Percentiles rank a stretch among this genome's conserved stretches.
These are phyloP conservation scores for Clitoria ternatea DNA, from an alignment of 306 rosid species.

Conservation along the genomic window DNA sequence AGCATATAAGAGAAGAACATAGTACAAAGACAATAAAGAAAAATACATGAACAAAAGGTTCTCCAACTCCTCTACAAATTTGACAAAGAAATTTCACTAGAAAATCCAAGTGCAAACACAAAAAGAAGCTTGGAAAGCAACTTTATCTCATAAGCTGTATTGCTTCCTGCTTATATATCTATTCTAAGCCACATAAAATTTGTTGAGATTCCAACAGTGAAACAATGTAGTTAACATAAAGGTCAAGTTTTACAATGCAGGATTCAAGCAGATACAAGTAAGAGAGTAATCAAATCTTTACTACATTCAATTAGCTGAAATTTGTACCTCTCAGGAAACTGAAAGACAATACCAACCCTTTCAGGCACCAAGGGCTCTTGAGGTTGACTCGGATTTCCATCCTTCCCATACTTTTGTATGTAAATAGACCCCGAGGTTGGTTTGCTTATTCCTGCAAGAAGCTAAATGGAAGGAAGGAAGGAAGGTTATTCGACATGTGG, in stretches of 20 bases:
- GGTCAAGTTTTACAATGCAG: slow-evolving; percentile 1
- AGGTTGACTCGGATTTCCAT: slow-evolving; percentile 58
- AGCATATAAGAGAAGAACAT: neutral
- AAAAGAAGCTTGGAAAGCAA: neutral
- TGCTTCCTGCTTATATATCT: neutral
- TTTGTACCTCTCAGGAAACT: slow-evolving; percentile 89
- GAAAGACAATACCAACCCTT: slow-evolving; percentile 93
- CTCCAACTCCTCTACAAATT: neutral
- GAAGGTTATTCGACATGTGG: neutral
- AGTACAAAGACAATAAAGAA: neutral
- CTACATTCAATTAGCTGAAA: neutral
- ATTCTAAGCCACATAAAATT: neutral
- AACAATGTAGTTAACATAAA: neutral
- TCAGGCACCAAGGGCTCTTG: slow-evolving; percentile 58
- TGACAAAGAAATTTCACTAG: neutral
- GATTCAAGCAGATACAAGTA: neutral
- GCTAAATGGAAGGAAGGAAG: slow-evolving; percentile 34
- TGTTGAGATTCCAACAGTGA: neutral
- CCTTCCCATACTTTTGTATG: slow-evolving; percentile 61
- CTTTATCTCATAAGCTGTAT: neutral
- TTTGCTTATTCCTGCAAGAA: slow-evolving; percentile 86
- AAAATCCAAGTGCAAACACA: neutral
- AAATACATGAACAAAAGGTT: neutral
- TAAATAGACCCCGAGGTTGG: slow-evolving; percentile 84
- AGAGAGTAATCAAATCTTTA: neutral